Evolutionary conservation across 495 filamentous ascomycete species (phyloP).

Genomic region (Trichoderma asperelloides): DNA sequence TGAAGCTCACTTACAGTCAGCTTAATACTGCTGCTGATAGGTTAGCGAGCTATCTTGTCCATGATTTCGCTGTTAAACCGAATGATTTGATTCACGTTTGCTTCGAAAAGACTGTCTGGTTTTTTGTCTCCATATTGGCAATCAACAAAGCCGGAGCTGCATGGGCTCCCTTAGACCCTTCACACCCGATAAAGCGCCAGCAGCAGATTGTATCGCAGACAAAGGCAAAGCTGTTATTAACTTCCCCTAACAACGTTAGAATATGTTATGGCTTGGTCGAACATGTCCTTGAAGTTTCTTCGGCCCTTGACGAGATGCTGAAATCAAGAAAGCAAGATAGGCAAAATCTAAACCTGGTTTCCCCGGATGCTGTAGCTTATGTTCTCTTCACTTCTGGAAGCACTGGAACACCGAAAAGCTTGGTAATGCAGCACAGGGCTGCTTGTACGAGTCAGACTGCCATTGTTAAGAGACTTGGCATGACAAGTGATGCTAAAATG

Average conservation of each 20-base stretch:
- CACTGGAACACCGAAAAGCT: constrained; percentile 41
- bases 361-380: constrained; percentile 33
- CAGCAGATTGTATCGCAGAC: constrained; percentile 9
- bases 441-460: constrained; percentile 19
- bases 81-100: constrained; percentile 47
- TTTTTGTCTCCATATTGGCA: constrained; percentile 27
- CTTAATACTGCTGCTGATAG: constrained; percentile 34
- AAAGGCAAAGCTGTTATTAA: background rate
- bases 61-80: constrained; percentile 37
- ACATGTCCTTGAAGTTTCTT: background rate
- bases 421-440: constrained; percentile 31
- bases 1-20: constrained; percentile 40
- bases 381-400: constrained; percentile 47
- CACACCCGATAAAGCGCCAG: constrained; percentile 42
- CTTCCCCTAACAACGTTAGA: background rate
- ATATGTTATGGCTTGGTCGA: background rate
- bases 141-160: constrained; percentile 8
- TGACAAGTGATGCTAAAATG: constrained; percentile 32
- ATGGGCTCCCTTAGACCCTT: constrained; percentile 17
- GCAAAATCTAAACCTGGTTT: constrained; percentile 35
- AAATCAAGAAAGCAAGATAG: background rate
- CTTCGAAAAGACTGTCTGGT: constrained; percentile 44
- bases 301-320: background rate
- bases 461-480: constrained; percentile 23
- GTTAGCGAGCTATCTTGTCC: constrained; percentile 34